phyloP scores from a whole-genome alignment of 441 rosid species.

The Isatis lusitanica region DNA sequence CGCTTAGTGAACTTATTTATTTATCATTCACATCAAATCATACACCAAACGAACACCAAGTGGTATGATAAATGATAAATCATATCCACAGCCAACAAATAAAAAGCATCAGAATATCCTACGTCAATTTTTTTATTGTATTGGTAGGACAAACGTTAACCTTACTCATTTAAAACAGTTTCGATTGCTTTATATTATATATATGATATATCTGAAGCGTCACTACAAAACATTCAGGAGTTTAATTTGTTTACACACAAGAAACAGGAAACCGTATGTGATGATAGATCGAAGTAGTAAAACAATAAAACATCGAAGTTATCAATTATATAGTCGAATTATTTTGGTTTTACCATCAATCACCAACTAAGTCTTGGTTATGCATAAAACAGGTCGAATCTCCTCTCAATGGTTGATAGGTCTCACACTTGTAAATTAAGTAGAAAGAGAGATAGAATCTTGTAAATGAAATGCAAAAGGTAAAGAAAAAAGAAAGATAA shows the following conservation, averaged over 20 bases:
- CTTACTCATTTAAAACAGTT: conserved; percentile 3
- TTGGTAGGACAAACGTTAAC: conserved; percentile 11
- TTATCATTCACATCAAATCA: conserved; percentile 12
- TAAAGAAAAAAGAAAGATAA: not conserved
- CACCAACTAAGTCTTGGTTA: not conserved
- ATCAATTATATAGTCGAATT: not conserved
- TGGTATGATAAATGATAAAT: conserved; percentile 17
- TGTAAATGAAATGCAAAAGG: not conserved
- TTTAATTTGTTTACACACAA: not conserved
- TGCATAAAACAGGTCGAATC: not conserved
- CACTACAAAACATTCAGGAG: not conserved
- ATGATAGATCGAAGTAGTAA: not conserved
- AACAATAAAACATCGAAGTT: not conserved
- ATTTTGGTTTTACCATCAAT: not conserved
- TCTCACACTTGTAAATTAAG: not conserved
- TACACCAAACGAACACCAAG: conserved; percentile 22
- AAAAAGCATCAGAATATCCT: not conserved
- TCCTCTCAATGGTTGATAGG: not conserved
- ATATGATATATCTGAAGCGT: not conserved
- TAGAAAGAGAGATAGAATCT: not conserved
- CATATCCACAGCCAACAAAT: not conserved
- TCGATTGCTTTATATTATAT: not conserved
- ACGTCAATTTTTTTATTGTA: not conserved
- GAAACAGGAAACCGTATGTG: not conserved
- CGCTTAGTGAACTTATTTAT: not conserved